A percentile compares a stretch with the other conserved stretches of the same genome.
phyloP scores from a whole-genome alignment of 331 rosid species.

The Pyracantha coccinea region DNA sequence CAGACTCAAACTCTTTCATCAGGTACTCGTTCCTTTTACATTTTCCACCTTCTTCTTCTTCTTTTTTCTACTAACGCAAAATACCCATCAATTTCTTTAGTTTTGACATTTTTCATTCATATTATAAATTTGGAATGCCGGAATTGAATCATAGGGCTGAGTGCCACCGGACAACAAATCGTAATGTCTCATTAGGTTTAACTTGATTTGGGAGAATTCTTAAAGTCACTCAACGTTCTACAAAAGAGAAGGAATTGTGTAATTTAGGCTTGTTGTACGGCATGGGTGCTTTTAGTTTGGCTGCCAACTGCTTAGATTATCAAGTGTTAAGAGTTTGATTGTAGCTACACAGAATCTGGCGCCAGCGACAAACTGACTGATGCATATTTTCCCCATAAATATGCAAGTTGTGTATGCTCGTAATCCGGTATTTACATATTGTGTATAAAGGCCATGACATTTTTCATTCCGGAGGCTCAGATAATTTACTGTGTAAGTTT shows the following conservation, averaged over 20 bases:
- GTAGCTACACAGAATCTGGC: not conserved
- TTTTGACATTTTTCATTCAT: not conserved
- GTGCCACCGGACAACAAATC: not conserved
- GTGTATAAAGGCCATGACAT: not conserved
- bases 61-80: not conserved
- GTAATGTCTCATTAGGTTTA: not conserved
- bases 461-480: not conserved
- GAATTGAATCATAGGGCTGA: not conserved
- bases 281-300: not conserved
- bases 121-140: not conserved
- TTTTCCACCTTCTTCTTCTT: not conserved
- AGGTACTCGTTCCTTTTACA: slow-evolving; percentile 16
- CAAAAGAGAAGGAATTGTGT: not conserved
- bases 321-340: not conserved
- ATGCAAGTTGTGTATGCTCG: not conserved
- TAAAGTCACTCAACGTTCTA: not conserved
- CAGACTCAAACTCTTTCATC: slow-evolving; percentile 47
- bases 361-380: not conserved
- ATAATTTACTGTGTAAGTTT: not conserved
- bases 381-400: not conserved
- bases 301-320: not conserved
- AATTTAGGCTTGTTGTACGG: not conserved
- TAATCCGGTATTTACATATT: not conserved
- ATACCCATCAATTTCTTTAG: not conserved
- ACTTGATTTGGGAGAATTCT: too few species aligned